Conservation (phyloP, 1,284 basidiomycete species). For the Irpex sp. region DNA sequence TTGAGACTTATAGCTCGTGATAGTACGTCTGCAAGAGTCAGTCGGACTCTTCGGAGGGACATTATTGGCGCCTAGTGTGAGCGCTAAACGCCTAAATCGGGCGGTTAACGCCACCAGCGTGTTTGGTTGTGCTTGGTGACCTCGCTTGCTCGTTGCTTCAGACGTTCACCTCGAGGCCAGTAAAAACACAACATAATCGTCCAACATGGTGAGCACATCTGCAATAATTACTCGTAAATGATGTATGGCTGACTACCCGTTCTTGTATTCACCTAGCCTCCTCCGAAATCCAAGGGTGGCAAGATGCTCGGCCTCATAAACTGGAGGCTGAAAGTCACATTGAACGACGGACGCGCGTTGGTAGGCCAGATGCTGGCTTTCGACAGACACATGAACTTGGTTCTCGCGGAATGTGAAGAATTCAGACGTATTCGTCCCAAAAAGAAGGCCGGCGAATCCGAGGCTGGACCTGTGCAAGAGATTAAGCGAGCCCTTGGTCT, state of each 20-base stretch:
- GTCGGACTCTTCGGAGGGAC: background rate
- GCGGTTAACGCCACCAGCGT: constrained; percentile 11
- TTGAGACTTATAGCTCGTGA: background rate
- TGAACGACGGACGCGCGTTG: constrained; percentile 95
- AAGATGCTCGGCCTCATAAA: constrained; percentile 98
- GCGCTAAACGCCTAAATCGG: background rate
- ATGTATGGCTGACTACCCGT: background rate
- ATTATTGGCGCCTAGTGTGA: background rate
- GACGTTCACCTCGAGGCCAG: constrained; percentile 19
- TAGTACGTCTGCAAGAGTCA: background rate
- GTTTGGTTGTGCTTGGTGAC: constrained; percentile 26
- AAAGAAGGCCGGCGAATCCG: constrained; percentile 74
- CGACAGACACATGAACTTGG: constrained; percentile 99
- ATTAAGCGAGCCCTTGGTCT: constrained; percentile 95
- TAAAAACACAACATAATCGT: constrained; percentile 25
- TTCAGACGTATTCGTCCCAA: constrained; percentile 87
- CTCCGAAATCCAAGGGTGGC: constrained; percentile 93
- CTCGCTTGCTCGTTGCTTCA: constrained; percentile 21
- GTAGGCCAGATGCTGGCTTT: constrained; percentile 99
- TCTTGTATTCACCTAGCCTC: constrained; percentile 49
- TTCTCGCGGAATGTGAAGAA: constrained; percentile 96
- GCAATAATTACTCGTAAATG: background rate
- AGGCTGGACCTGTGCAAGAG: constrained; percentile 84
- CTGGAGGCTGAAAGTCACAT: constrained; percentile 95
- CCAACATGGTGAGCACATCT: constrained; percentile 57